phyloP scores from a whole-genome alignment of 192 early-diverging fungal species.

The Mortierella claussenii region DNA sequence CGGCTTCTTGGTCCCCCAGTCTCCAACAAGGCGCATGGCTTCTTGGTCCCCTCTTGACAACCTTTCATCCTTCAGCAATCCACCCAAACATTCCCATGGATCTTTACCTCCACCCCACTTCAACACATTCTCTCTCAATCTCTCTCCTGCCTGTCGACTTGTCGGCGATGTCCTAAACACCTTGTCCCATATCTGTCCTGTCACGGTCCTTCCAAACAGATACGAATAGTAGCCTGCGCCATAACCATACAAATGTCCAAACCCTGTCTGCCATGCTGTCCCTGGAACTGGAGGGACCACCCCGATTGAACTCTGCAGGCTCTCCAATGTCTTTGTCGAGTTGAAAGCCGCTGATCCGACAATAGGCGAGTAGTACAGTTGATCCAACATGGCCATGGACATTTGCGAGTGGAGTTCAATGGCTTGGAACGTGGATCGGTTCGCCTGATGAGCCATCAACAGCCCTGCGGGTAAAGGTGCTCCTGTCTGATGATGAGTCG shows the following conservation, averaged over 20 bases:
- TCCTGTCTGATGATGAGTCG: slow-evolving; percentile 77
- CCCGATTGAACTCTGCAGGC: slow-evolving; percentile 70
- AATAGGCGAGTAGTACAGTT: slow-evolving; percentile 80
- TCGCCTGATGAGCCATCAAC: slow-evolving; percentile 62
- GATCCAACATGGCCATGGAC: slow-evolving; percentile 92
- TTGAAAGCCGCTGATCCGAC: slow-evolving; percentile 61
- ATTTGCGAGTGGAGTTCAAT: slow-evolving; percentile 91
- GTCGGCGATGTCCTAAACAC: slow-evolving; percentile 76
- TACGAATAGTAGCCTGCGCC: slow-evolving; percentile 97
- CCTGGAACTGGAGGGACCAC: slow-evolving; percentile 76
- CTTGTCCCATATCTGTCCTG: slow-evolving; percentile 77
- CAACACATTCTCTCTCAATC: slow-evolving; percentile 78
- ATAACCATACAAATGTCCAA: slow-evolving; percentile 92
- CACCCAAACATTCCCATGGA: slow-evolving; percentile 84
- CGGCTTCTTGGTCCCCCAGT: slow-evolving; percentile 66
- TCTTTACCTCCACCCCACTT: slow-evolving; percentile 94
- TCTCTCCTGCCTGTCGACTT: slow-evolving; percentile 70
- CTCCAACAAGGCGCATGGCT: slow-evolving; percentile 79
- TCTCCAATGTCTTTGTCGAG: slow-evolving; percentile 64
- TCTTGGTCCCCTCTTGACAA: slow-evolving; percentile 67
- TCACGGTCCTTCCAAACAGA: slow-evolving; percentile 87
- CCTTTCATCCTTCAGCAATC: slow-evolving; percentile 68
- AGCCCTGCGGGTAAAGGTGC: slow-evolving; percentile 67
- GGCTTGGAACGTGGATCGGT: slow-evolving; percentile 67
- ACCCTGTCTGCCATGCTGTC: slow-evolving; percentile 91